Base-by-base conservation (phyloP, 345 rosid genomes). In the Hibiscus tridactylites region DNA sequence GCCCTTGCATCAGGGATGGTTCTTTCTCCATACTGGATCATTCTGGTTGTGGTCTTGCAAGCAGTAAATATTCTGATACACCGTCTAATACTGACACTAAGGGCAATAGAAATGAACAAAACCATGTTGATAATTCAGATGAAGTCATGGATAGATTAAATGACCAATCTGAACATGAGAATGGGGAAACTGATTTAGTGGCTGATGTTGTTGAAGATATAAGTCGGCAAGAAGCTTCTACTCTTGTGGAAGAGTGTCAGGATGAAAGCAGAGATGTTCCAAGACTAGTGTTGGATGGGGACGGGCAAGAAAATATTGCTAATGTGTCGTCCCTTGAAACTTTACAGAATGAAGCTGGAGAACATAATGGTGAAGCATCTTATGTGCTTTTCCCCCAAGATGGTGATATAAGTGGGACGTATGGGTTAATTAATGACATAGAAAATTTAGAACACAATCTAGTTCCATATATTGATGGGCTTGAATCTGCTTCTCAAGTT, bases 11-110 rank as follows among this genome's bases (percentile, higher is more conserved):
- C 83, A 94, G 98, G 94, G 97, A 86, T 75, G 97, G 86, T 71
- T 85, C 91, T 82, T 77, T 90, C 81, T 88, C 91, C 78, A 90
- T 87, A 85, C 77, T 83, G 76, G 97, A 90, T 72, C 82, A 72
- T 54, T 85, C 89, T 78, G 81, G 71, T 75, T 78, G 82, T 73
- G 78, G 83, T 67, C 86, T 84, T 75, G 82, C 68, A 31, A 82
- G 90, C 88, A 84, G 85, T 78, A 79, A 77, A 81, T 80, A 73
- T 66, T 87, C 86, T 5, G 92, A 87, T 69, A 79, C 89, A 75
- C 83, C 88, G 64, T 88, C 96, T 46, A 82, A 78, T 73, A 57
- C 80, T 76, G 90, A 82, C 76, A 74, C 75, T 74, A 81, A 78
- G 73, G 71, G 74, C 60, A 75, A 72, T 61, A 83, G 78, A 74